Evolutionary conservation across 2,329 filamentous ascomycete species (phyloP).

Genomic region (Cryphonectria carpinicola): DNA sequence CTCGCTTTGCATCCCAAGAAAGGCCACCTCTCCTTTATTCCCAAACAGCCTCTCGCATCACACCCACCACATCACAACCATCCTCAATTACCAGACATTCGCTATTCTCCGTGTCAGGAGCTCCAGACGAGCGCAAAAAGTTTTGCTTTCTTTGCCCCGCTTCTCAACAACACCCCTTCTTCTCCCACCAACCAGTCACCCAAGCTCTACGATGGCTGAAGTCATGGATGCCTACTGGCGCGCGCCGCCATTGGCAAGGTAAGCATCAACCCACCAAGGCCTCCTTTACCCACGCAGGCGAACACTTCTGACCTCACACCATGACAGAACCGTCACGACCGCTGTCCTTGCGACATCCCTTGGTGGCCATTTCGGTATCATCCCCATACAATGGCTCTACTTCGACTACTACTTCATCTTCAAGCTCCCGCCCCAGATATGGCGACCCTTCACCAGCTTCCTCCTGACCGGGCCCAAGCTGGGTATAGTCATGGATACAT

Average conservation of each 20-base stretch:
- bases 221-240: conserved; percentile 46
- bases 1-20: conserved; percentile 3
- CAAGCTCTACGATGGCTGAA: conserved; percentile 42
- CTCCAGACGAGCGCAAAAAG: conserved; percentile 15
- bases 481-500: conserved; percentile 71
- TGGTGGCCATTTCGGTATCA: conserved; percentile 60
- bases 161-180: background rate
- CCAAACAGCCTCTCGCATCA: conserved; percentile 5
- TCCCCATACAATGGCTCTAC: conserved; percentile 55
- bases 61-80: conserved; percentile 5
- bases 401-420: conserved; percentile 60
- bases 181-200: background rate
- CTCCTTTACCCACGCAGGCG: background rate
- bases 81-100: background rate
- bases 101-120: background rate
- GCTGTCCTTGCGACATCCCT: conserved; percentile 66
- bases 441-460: conserved; percentile 49
- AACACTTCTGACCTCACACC: conserved; percentile 8
- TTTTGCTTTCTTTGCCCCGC: conserved; percentile 18
- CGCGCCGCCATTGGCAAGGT: conserved; percentile 49
- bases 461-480: conserved; percentile 45
- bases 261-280: conserved; percentile 28
- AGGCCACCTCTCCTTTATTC: conserved; percentile 28
- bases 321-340: conserved; percentile 67
- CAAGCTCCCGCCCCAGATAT: conserved; percentile 54